These are phyloP conservation scores for Gossypium gossypioides DNA, from an alignment of 441 rosid genomes.

Conservation along the genomic window DNA sequence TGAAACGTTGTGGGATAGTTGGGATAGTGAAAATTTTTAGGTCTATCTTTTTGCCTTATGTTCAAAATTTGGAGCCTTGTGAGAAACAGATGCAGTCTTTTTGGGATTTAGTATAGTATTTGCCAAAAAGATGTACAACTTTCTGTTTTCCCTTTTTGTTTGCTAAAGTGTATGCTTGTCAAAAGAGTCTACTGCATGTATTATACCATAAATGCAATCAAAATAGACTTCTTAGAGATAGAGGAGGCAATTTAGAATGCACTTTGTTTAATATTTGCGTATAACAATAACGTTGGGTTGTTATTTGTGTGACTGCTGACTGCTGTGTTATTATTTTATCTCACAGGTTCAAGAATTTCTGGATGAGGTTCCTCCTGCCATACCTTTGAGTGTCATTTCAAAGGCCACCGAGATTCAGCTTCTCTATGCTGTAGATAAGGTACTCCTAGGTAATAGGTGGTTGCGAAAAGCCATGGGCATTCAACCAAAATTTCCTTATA, in stretches of 20 bases:
- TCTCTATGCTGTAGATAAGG: constrained; percentile 65
- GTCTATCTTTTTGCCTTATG: background rate
- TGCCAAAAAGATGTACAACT: background rate
- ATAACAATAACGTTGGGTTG: background rate
- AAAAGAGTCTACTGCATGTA: background rate
- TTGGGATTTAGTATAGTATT: background rate
- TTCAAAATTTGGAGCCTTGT: background rate
- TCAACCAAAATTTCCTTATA: constrained; percentile 83
- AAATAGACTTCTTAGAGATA: background rate
- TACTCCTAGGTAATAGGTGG: constrained; percentile 84
- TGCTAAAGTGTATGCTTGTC: background rate
- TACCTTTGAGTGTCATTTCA: constrained; percentile 80
- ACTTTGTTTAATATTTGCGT: background rate
- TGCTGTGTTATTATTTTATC: background rate
- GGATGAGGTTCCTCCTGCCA: constrained; percentile 73
- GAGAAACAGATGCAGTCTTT: background rate
- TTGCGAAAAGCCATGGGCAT: constrained; percentile 87
- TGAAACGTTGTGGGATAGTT: background rate
- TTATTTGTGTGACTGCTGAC: background rate
- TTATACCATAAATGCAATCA: background rate
- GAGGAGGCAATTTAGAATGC: background rate
- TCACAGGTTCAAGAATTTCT: constrained; percentile 73
- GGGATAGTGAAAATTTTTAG: background rate
- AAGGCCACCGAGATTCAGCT: constrained; percentile 94
- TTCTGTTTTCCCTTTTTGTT: background rate